These are phyloP conservation scores for Penicillium psychrofluorescens DNA, from an alignment of 495 filamentous ascomycete species.

Conservation along the genomic window DNA sequence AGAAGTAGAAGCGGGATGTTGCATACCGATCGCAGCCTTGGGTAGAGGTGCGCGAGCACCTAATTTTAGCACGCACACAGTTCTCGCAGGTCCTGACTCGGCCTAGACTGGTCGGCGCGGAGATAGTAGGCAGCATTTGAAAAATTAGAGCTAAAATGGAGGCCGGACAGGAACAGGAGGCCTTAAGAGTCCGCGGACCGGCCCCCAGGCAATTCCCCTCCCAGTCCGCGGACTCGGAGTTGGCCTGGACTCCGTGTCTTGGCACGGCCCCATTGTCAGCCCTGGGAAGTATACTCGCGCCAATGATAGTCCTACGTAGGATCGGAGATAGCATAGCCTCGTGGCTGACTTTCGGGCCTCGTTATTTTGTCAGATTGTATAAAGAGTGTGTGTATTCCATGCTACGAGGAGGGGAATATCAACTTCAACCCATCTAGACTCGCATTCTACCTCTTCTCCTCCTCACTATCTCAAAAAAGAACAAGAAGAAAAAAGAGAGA, in stretches of 20 bases:
- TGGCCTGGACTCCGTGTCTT: slow-evolving; percentile 2
- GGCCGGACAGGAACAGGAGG: not conserved
- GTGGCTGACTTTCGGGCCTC: slow-evolving; percentile 1
- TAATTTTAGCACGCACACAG: slow-evolving; percentile 13
- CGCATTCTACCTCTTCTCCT: slow-evolving; percentile 1
- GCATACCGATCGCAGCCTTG: slow-evolving; percentile 9
- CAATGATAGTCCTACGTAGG: slow-evolving; percentile 3
- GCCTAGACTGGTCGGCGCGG: not conserved
- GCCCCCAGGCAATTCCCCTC: not conserved
- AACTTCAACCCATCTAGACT: slow-evolving; percentile 1
- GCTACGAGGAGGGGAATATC: not conserved
- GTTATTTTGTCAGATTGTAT: slow-evolving; percentile 1
- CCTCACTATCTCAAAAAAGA: not conserved
- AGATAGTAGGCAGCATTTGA: not conserved
- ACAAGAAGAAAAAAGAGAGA: not conserved
- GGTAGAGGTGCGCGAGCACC: slow-evolving; percentile 6
- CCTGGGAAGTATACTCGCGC: slow-evolving; percentile 3
- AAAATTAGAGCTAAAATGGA: not conserved
- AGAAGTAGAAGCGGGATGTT: slow-evolving; percentile 1
- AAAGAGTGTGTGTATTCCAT: slow-evolving; percentile 1
- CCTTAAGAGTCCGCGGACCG: slow-evolving; percentile 1
- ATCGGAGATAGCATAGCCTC: slow-evolving; percentile 6
- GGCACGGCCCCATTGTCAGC: not conserved
- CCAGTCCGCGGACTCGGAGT: slow-evolving; percentile 8
- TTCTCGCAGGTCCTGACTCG: slow-evolving; percentile 11